These are phyloP conservation scores for Phytopythium ostracodes DNA, from an alignment of 352 stramenopile genomes.

Conservation along the genomic window DNA sequence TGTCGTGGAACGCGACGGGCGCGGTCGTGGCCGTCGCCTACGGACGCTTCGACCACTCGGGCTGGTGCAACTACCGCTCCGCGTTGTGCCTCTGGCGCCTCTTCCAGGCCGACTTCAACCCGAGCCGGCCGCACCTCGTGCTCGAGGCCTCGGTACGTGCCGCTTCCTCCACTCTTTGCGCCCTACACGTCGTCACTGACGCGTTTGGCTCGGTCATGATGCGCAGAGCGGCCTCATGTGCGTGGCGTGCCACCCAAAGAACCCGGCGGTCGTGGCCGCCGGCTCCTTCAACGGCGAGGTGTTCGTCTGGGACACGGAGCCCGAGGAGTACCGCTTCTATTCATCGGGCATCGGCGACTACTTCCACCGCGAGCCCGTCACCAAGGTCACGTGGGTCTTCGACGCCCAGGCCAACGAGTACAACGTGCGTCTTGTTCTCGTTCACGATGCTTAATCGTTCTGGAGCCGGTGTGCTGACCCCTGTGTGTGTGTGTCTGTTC, in stretches of 20 bases:
- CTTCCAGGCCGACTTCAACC: conserved; percentile 75
- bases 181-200: background rate
- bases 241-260: conserved; percentile 80
- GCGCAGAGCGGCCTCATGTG: conserved; percentile 82
- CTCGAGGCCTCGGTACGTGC: conserved; percentile 68
- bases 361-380: conserved; percentile 85
- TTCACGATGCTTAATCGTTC: too few relatives aligned
- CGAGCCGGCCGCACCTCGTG: conserved; percentile 54
- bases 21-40: conserved; percentile 80
- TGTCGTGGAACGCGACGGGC: conserved; percentile 87
- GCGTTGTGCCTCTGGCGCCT: conserved; percentile 85
- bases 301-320: conserved; percentile 72
- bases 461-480: too few relatives aligned
- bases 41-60: conserved; percentile 78
- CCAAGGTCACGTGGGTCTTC: conserved; percentile 80
- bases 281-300: conserved; percentile 88
- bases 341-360: conserved; percentile 86
- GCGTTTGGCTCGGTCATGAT: background rate
- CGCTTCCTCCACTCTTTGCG: background rate
- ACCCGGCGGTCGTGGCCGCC: conserved; percentile 74
- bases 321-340: conserved; percentile 59
- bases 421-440: conserved; percentile 32
- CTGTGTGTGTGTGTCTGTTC: too few relatives aligned
- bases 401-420: conserved; percentile 68
- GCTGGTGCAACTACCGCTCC: conserved; percentile 87